Conservation (phyloP, 139 green algal genomes). For the Micromonas commoda region DNA sequence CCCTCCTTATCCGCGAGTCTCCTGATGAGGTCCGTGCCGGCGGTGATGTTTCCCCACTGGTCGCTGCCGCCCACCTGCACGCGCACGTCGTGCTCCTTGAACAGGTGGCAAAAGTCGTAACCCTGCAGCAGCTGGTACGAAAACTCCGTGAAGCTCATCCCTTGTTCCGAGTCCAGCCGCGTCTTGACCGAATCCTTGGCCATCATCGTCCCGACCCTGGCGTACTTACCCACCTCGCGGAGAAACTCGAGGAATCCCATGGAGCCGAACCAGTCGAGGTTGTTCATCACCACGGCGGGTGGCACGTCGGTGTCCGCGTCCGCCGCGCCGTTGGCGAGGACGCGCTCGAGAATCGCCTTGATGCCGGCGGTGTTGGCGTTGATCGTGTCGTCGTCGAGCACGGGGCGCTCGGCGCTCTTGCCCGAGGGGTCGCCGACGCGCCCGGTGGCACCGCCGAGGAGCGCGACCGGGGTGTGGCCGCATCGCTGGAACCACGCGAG, state of each 20-base stretch:
- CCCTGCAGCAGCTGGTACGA: constrained; percentile 97
- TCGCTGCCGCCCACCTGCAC: constrained; percentile 90
- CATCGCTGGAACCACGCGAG: constrained; percentile 88
- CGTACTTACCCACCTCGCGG: constrained; percentile 84
- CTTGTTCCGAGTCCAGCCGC: constrained; percentile 70
- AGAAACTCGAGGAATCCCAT: constrained; percentile 90
- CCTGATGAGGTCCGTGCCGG: constrained; percentile 78
- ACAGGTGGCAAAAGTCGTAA: constrained; percentile 96
- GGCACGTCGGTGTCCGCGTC: background rate
- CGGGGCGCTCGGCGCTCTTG: constrained; percentile 68
- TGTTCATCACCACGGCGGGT: constrained; percentile 35
- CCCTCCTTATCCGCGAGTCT: constrained; percentile 40
- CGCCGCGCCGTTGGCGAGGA: constrained; percentile 49
- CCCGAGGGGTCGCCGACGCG: constrained; percentile 88
- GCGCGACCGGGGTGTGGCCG: constrained; percentile 76
- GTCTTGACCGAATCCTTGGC: constrained; percentile 87
- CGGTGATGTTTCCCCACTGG: constrained; percentile 98
- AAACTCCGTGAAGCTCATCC: constrained; percentile 69
- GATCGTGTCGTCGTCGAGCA: constrained; percentile 78
- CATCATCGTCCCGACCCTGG: constrained; percentile 90
- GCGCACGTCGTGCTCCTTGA: constrained; percentile 60
- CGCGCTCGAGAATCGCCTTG: constrained; percentile 32
- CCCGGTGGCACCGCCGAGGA: constrained; percentile 85
- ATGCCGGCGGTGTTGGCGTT: constrained; percentile 63
- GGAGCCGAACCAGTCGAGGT: constrained; percentile 43